Percentiles rank a stretch among this genome's conserved stretches.
Evolutionary conservation across 2,329 filamentous ascomycete genomes (phyloP).

Genomic region (Colletotrichum kahawae): DNA sequence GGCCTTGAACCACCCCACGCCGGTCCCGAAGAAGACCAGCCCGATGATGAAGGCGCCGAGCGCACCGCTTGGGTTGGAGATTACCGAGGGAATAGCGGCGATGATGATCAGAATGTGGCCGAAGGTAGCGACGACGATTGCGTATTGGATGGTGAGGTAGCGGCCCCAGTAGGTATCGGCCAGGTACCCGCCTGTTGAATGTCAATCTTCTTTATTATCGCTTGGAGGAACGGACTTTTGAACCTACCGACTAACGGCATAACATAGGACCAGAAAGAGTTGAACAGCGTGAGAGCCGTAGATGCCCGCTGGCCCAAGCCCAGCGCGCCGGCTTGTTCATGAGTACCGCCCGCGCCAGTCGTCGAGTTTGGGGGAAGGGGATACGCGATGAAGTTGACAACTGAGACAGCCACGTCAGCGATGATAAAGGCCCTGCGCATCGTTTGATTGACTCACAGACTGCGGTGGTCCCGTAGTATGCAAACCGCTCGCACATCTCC

Average conservation of each 20-base stretch:
- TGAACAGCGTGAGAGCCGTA: conserved; percentile 19
- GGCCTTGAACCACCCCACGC: conserved; percentile 73
- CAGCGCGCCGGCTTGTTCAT: conserved; percentile 18
- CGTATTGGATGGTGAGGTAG: conserved; percentile 74
- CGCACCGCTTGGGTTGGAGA: conserved; percentile 38
- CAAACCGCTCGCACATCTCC: conserved; percentile 68
- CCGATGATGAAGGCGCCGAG: conserved; percentile 67
- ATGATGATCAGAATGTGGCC: conserved; percentile 73
- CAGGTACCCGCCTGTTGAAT: conserved; percentile 49
- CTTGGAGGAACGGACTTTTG: not conserved
- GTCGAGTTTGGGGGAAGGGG: conserved; percentile 56
- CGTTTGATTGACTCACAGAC: conserved; percentile 55
- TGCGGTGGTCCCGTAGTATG: conserved; percentile 67
- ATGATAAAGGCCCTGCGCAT: rapidly evolving
- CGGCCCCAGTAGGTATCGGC: conserved; percentile 74
- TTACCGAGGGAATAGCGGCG: conserved; percentile 53
- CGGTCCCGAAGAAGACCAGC: conserved; percentile 57
- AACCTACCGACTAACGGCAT: conserved; percentile 30
- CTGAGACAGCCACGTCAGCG: conserved; percentile 42
- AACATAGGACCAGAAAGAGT: conserved; percentile 22
- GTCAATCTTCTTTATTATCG: not conserved
- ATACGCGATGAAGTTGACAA: conserved; percentile 65
- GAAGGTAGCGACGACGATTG: conserved; percentile 68
- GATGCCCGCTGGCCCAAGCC: conserved; percentile 25
- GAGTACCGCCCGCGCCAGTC: conserved; percentile 47